Percentiles rank a stretch among this genome's conserved stretches.
phyloP scores from a whole-genome alignment of 441 rosid genomes.

The Manihot esculenta region DNA sequence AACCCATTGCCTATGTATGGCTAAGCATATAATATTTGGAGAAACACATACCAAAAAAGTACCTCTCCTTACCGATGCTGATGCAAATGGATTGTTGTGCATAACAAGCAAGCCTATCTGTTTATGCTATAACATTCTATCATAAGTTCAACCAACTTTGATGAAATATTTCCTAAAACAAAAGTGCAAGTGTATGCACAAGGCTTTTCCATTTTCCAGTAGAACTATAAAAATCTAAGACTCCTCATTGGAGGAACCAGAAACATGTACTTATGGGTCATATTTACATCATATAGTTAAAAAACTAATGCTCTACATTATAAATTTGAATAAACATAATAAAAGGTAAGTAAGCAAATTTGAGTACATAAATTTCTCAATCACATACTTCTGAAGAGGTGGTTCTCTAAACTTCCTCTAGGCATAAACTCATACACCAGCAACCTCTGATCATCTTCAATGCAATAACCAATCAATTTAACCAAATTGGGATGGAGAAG shows the following conservation, averaged over 20 bases:
- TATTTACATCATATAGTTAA: not conserved
- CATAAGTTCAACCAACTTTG: not conserved
- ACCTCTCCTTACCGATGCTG: not conserved
- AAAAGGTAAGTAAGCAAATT: not conserved
- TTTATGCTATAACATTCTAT: not conserved
- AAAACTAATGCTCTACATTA: not conserved
- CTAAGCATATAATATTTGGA: not conserved
- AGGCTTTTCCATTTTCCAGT: not conserved
- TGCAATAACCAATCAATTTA: slow-evolving; percentile 47
- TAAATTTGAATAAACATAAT: not conserved
- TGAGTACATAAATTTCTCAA: not conserved
- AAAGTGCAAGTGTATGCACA: no score
- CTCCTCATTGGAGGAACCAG: not conserved
- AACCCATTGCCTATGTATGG: not conserved
- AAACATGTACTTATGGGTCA: not conserved
- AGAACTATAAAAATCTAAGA: not conserved
- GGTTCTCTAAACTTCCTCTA: slow-evolving; percentile 51
- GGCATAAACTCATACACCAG: slow-evolving; percentile 48
- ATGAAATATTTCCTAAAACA: not conserved
- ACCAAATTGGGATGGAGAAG: slow-evolving; percentile 45
- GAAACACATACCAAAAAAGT: not conserved
- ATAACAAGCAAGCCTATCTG: slow-evolving; percentile 2
- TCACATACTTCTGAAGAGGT: slow-evolving; percentile 46
- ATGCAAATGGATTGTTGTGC: not conserved
- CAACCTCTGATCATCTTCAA: slow-evolving; percentile 45